These are phyloP conservation scores for Xanthoconium purpureum DNA, from an alignment of 768 basidiomycete genomes.

Conservation along the genomic window DNA sequence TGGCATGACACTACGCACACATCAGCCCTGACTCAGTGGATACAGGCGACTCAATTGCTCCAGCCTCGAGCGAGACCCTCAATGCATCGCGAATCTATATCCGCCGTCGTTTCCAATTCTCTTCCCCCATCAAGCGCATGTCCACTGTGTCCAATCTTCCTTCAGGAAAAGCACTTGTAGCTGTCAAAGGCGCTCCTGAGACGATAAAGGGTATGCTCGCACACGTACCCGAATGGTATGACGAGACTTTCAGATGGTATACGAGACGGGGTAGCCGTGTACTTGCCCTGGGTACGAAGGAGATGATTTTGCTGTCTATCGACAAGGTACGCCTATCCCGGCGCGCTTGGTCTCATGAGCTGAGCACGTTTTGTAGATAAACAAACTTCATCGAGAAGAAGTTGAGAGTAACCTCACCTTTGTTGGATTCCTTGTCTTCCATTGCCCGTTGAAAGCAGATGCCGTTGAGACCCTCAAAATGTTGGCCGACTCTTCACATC, in stretches of 20 bases:
- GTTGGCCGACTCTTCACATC: conserved; percentile 93
- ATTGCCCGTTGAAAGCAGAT: conserved; percentile 94
- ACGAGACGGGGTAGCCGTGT: conserved; percentile 93
- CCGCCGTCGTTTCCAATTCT: conserved; percentile 95
- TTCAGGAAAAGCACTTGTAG: conserved; percentile 56
- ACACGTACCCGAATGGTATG: conserved; percentile 73
- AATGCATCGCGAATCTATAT: conserved; percentile 66
- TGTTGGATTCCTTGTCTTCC: conserved; percentile 98
- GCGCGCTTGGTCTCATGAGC: not conserved
- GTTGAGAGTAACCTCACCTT: conserved; percentile 80
- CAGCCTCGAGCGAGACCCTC: conserved; percentile 47
- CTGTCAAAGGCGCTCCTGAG: conserved; percentile 97
- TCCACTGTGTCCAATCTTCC: conserved; percentile 76
- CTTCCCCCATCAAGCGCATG: conserved; percentile 96
- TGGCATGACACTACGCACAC: not conserved
- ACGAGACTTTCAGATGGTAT: conserved; percentile 93
- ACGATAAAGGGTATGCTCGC: conserved; percentile 88
- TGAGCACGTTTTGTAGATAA: conserved; percentile 54
- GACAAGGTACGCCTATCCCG: conserved; percentile 58
- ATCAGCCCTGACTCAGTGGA: not conserved
- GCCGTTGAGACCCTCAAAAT: conserved; percentile 89
- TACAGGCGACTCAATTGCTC: conserved; percentile 64
- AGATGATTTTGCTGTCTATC: conserved; percentile 62
- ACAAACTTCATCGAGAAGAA: conserved; percentile 76
- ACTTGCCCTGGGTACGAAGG: conserved; percentile 85